phyloP scores from a whole-genome alignment of 495 filamentous ascomycete species.

The Talaromyces thailandensis region DNA sequence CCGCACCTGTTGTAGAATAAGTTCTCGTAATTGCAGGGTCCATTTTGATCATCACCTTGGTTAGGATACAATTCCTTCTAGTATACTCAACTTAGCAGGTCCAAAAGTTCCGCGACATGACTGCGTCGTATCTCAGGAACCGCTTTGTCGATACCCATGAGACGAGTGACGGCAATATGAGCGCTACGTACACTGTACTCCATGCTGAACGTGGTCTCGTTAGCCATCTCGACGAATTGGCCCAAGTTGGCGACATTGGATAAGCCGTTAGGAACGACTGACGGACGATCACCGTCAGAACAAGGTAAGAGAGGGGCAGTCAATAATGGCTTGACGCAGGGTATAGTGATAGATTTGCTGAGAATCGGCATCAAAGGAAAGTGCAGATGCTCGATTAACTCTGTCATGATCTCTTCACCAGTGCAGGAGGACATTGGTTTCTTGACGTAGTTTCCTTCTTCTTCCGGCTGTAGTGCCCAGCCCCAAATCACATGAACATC shows the following conservation, averaged over 20 bases:
- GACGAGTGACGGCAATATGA: constrained; percentile 25
- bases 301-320: constrained; percentile 25
- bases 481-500: constrained; percentile 25
- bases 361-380: constrained; percentile 12
- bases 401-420: constrained; percentile 28
- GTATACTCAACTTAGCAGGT: neutral
- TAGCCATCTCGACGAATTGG: constrained; percentile 32
- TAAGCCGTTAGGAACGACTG: constrained; percentile 19
- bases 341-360: constrained; percentile 14
- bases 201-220: constrained; percentile 28
- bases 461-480: constrained; percentile 20
- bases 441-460: constrained; percentile 22
- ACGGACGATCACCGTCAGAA: constrained; percentile 20
- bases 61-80: neutral
- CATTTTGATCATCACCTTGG: neutral
- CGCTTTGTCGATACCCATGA: constrained; percentile 12
- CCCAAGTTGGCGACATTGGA: constrained; percentile 31
- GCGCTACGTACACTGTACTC: constrained; percentile 34
- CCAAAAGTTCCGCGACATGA: neutral
- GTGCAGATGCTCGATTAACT: constrained; percentile 24
- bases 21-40: neutral
- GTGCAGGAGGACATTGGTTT: constrained; percentile 30
- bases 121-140: constrained; percentile 1
- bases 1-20: too few relatives aligned
- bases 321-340: constrained; percentile 25